These are phyloP conservation scores for Carex parvula DNA, from an alignment of 176 grass and related monocot species.

Conservation along the genomic window DNA sequence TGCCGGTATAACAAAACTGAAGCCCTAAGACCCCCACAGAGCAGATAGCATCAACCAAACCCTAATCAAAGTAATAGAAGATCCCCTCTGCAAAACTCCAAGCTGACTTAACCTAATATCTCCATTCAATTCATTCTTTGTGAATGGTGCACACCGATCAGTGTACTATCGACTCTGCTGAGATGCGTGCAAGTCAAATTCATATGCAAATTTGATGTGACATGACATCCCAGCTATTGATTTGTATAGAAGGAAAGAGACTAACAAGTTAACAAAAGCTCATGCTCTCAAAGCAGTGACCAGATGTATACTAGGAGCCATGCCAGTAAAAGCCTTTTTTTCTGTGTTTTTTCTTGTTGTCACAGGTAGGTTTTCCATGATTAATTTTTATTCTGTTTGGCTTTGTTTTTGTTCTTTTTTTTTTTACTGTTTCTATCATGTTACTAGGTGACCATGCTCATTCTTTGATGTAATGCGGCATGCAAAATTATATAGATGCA, in stretches of 20 bases:
- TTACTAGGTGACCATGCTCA: background rate
- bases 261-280: constrained; percentile 15
- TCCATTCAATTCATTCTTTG: constrained; percentile 55
- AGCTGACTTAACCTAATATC: constrained; percentile 50
- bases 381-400: background rate
- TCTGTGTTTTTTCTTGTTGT: background rate
- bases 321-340: background rate
- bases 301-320: constrained; percentile 3
- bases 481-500: constrained; percentile 10
- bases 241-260: constrained; percentile 25
- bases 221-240: background rate
- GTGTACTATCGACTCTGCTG: background rate
- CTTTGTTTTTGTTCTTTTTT: background rate
- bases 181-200: background rate
- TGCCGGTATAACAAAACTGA: constrained; percentile 66
- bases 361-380: background rate
- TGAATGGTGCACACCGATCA: constrained; percentile 30
- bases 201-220: constrained; percentile 10
- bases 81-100: background rate
- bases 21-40: constrained; percentile 41
- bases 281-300: constrained; percentile 1
- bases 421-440: background rate
- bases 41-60: constrained; percentile 46
- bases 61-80: background rate
- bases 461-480: background rate